Conservation (phyloP, 208 protist genomes). For the Trypanosoma mega region DNA sequence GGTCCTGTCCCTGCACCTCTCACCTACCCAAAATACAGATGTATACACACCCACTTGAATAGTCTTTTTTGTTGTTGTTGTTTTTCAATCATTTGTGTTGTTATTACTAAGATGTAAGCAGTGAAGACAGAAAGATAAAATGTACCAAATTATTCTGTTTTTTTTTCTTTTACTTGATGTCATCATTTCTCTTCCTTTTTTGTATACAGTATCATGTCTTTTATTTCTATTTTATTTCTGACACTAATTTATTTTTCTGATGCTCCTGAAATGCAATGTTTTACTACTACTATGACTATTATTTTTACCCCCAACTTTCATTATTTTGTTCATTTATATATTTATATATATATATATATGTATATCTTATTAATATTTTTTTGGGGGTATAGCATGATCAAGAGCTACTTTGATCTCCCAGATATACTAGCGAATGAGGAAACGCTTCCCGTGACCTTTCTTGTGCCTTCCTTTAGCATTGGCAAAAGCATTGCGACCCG, state of each 20-base stretch:
- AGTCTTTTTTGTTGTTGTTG: no score
- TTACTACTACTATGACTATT: slow-evolving; percentile 9
- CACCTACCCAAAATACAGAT: no score
- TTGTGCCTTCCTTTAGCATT: slow-evolving; percentile 49
- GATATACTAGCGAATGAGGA: slow-evolving; percentile 53
- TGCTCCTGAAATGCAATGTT: background rate
- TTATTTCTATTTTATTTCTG: slow-evolving; percentile 5
- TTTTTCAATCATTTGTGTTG: no score
- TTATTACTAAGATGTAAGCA: no score
- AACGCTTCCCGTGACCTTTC: slow-evolving; percentile 55
- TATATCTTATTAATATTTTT: background rate
- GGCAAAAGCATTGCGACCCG: slow-evolving; percentile 44
- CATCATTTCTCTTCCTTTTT: background rate
- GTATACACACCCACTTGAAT: no score
- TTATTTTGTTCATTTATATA: background rate
- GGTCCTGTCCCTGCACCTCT: no score
- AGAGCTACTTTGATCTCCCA: slow-evolving; percentile 71
- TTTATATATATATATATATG: background rate
- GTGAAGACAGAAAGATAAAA: no score
- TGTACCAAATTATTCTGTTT: slow-evolving; percentile 1
- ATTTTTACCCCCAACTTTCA: no score
- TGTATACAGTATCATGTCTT: background rate
- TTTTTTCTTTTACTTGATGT: background rate
- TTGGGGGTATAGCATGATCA: slow-evolving; percentile 39
- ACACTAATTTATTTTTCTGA: background rate